Conservation (phyloP, 495 filamentous ascomycete species). For the Pyronema omphalodes region DNA sequence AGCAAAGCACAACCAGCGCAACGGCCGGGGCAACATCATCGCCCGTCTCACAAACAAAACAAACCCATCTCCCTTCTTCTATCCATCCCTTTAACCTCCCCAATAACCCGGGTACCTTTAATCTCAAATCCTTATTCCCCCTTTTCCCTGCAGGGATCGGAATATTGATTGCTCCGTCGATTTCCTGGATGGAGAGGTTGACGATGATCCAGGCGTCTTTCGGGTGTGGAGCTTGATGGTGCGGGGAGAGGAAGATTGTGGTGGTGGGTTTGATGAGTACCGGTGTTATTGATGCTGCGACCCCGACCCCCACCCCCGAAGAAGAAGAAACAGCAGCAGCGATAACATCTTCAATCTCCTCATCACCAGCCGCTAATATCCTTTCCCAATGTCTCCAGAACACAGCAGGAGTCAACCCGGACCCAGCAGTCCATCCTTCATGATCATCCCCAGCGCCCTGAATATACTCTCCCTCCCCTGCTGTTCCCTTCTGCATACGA, state of each 20-base stretch:
- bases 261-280: conserved; percentile 25
- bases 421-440: conserved; percentile 55
- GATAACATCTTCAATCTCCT: conserved; percentile 1
- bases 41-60: conserved; percentile 43
- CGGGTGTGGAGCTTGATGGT: too few species aligned
- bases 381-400: conserved; percentile 53
- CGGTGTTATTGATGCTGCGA: too few species aligned
- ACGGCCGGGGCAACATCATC: conserved; percentile 48
- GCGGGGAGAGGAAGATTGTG: conserved; percentile 18
- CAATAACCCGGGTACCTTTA: conserved; percentile 16
- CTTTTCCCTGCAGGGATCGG: conserved; percentile 9
- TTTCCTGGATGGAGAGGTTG: conserved; percentile 17
- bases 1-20: conserved; percentile 42
- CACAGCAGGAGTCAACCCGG: conserved; percentile 50
- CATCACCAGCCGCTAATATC: conserved; percentile 9
- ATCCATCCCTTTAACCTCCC: not conserved
- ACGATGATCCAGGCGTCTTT: conserved; percentile 21
- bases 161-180: conserved; percentile 1
- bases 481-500: conserved; percentile 42
- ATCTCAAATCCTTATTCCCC: conserved; percentile 28
- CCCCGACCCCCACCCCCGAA: too few species aligned
- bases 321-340: not conserved
- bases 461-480: conserved; percentile 62
- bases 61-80: not conserved
- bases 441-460: conserved; percentile 89